Evolutionary conservation across 129 eudicot species (phyloP), one percentile per base, ranked within the genome.

Genomic region (Lactuca saligna): DNA sequence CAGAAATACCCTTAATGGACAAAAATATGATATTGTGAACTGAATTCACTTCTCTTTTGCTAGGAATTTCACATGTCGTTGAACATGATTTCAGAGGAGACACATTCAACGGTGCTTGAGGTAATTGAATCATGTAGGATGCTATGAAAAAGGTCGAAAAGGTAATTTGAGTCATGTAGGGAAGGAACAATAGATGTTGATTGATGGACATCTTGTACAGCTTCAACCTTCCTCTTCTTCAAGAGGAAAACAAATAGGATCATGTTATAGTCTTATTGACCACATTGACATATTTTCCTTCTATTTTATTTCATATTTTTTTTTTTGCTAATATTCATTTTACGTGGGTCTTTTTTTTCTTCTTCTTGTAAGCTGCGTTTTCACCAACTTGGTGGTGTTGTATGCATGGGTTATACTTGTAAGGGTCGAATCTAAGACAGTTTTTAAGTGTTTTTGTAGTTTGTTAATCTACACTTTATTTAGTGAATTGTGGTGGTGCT

Each of bases 1-100:
- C 41, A 58, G 9, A 58, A 31, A 58, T 13, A 58, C 41, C 41
- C 16, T 58, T 32, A 2, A 42, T 33, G 14, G 60, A 13, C 35
- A 67, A 25, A 25, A 25, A 25, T 42, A 8, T 8, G 44, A 67
- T 25, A 11, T 25, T 12, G 38, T 64, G 39, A 41, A 44, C 56
- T 64, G 6, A 41, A 5, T 41, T 46, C 42, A 25, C 25, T 1
- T 46, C 9, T 54, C 17, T 70, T 14, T 62, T 34, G 72, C 33
- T 83, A 92, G 98, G 95, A 87, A 75, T 93, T 93, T 81, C 98
- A 93, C 80, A 46, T 85, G 82, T 74, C 96, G n/a, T 80, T 93
- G 69, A 85, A 89, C 86, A 85, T 93, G 98, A 93, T 93, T 15
- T 84, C 98, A 8, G 85, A 88, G 44, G 98, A 93, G 88, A 93